phyloP scores from a whole-genome alignment of 257 asterid species.

The Buddleja alternifolia region DNA sequence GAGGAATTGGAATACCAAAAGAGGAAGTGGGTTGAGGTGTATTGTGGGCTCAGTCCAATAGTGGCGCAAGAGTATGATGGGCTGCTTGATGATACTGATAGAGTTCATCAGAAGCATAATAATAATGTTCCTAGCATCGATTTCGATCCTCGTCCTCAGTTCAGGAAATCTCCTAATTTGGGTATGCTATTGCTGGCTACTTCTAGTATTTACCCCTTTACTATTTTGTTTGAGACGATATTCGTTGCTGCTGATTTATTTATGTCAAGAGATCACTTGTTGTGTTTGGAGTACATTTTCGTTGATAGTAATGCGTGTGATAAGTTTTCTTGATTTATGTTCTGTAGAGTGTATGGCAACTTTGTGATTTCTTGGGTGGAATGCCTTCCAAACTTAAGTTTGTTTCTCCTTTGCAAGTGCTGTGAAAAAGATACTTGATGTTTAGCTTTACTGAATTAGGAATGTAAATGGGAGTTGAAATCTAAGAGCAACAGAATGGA shows the following conservation, averaged over 20 bases:
- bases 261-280: constrained; percentile 6
- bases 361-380: constrained; percentile 21
- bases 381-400: background rate
- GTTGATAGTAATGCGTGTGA: background rate
- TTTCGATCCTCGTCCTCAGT: constrained; percentile 59
- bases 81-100: constrained; percentile 29
- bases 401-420: constrained; percentile 15
- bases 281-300: constrained; percentile 6
- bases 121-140: constrained; percentile 32
- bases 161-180: constrained; percentile 39
- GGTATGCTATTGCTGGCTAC: constrained; percentile 39
- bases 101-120: constrained; percentile 30
- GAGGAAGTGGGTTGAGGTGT: constrained; percentile 77
- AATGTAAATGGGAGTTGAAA: constrained; percentile 4
- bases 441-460: background rate
- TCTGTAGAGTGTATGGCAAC: background rate
- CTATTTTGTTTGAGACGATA: constrained; percentile 5
- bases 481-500: constrained; percentile 4
- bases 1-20: constrained; percentile 60
- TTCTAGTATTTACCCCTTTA: constrained; percentile 5
- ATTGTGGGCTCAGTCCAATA: constrained; percentile 61
- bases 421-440: background rate
- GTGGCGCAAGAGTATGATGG: constrained; percentile 65
- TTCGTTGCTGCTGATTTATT: constrained; percentile 2
- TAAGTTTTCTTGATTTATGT: constrained; percentile 11